Conservation (phyloP, 2,329 filamentous ascomycete species). For the Xylaria sp. region DNA sequence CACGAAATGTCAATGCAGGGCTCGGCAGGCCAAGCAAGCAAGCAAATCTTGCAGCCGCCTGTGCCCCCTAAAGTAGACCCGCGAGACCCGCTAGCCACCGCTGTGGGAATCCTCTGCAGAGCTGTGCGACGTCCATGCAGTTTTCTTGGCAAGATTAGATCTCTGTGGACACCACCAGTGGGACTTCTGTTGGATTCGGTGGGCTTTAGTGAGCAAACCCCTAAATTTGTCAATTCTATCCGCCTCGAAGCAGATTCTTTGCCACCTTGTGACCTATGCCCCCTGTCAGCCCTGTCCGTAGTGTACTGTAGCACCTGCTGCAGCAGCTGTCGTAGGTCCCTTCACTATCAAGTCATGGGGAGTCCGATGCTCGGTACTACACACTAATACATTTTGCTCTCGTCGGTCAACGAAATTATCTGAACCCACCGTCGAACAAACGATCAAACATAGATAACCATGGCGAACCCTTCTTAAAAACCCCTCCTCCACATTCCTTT, state of each 20-base stretch:
- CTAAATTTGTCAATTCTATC: slow-evolving; percentile 34
- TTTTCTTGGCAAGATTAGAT: slow-evolving; percentile 27
- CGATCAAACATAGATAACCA: slow-evolving; percentile 12
- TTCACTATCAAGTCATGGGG: slow-evolving; percentile 9
- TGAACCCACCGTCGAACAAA: slow-evolving; percentile 7
- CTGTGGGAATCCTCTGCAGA: slow-evolving; percentile 19
- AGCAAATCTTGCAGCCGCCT: slow-evolving; percentile 37
- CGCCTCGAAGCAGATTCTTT: slow-evolving; percentile 35
- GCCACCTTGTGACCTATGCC: slow-evolving; percentile 30
- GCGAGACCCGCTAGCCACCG: slow-evolving; percentile 13
- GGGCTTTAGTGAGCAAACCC: slow-evolving; percentile 31
- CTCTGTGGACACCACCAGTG: slow-evolving; percentile 11
- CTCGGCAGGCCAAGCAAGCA: slow-evolving; percentile 25
- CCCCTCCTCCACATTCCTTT: slow-evolving; percentile 14
- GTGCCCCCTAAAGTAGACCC: background rate
- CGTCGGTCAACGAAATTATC: slow-evolving; percentile 12
- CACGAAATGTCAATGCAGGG: slow-evolving; percentile 9
- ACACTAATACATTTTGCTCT: background rate
- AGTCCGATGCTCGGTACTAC: slow-evolving; percentile 23
- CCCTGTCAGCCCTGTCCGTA: slow-evolving; percentile 34
- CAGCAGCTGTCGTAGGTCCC: background rate
- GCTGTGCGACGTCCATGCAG: background rate
- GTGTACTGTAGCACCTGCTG: background rate
- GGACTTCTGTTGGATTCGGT: background rate
- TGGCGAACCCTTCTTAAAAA: slow-evolving; percentile 16